Percentiles rank a stretch among this genome's conserved stretches.
Conservation (phyloP, 768 basidiomycete species). For the Arthromyces matolae region DNA sequence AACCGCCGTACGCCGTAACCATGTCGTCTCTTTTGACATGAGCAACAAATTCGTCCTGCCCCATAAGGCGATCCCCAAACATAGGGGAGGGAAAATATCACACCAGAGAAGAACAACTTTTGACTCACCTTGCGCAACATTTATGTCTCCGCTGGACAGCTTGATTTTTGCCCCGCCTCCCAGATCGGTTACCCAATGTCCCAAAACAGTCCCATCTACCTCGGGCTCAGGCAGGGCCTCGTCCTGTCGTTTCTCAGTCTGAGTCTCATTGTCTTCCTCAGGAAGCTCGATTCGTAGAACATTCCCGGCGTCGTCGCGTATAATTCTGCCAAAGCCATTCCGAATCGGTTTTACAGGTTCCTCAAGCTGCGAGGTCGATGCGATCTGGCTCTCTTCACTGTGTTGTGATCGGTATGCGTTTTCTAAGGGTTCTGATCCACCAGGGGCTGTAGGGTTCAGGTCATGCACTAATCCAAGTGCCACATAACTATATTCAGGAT, state of each 20-base stretch:
- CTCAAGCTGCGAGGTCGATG: slow-evolving; percentile 17
- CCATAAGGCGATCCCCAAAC: no score
- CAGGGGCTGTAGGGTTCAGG: slow-evolving; percentile 64
- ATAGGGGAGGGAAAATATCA: no score
- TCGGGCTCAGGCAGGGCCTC: slow-evolving; percentile 41
- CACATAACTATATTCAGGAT: slow-evolving; percentile 51
- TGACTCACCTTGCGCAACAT: slow-evolving; percentile 36
- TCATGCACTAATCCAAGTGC: slow-evolving; percentile 70
- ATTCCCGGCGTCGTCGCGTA: slow-evolving; percentile 76
- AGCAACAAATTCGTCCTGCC: slow-evolving; percentile 2
- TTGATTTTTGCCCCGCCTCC: slow-evolving; percentile 24
- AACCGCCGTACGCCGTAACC: no score
- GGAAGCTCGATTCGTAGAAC: slow-evolving; percentile 66
- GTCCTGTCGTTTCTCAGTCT: slow-evolving; percentile 25
- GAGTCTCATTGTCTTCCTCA: slow-evolving; percentile 47
- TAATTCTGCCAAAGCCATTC: slow-evolving; percentile 74
- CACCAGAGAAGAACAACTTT: no score
- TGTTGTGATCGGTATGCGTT: slow-evolving; percentile 7
- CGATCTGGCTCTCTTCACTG: slow-evolving; percentile 10
- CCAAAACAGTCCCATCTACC: slow-evolving; percentile 28
- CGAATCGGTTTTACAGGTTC: slow-evolving; percentile 33
- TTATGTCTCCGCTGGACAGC: slow-evolving; percentile 18
- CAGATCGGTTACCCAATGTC: slow-evolving; percentile 39
- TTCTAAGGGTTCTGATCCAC: slow-evolving; percentile 56
- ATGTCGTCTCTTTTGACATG: not conserved